These are phyloP conservation scores for Monosporascus sp. DNA, from an alignment of 2,329 filamentous ascomycete genomes.

Conservation along the genomic window DNA sequence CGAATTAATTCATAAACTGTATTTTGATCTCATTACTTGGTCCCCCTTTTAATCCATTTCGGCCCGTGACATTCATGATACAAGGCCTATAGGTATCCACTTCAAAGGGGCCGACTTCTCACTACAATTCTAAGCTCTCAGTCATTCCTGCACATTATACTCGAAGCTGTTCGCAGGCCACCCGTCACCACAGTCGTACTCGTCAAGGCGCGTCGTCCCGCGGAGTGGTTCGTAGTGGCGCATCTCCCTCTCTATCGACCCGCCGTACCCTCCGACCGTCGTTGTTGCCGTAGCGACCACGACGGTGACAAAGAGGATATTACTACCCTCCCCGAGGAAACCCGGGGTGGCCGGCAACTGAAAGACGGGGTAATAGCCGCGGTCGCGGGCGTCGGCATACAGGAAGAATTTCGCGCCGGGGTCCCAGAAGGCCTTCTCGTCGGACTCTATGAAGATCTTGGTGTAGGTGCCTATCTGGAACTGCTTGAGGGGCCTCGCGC, in stretches of 20 bases:
- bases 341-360: conserved; percentile 55
- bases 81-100: too few relatives aligned
- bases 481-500: conserved; percentile 54
- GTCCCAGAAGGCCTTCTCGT: conserved; percentile 61
- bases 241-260: conserved; percentile 10
- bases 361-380: conserved; percentile 51
- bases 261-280: conserved; percentile 15
- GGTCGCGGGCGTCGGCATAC: conserved; percentile 36
- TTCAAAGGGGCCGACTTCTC: too few relatives aligned
- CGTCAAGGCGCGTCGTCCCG: conserved; percentile 28
- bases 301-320: conserved; percentile 62
- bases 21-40: too few relatives aligned
- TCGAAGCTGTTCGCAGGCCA: conserved; percentile 33
- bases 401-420: conserved; percentile 38
- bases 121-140: too few relatives aligned
- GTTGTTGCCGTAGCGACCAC: conserved; percentile 36
- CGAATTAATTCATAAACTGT: too few relatives aligned
- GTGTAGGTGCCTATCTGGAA: conserved; percentile 69
- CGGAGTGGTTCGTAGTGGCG: conserved; percentile 24
- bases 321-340: conserved; percentile 55
- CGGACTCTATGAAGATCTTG: conserved; percentile 67
- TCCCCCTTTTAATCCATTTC: too few relatives aligned
- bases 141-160: conserved; percentile 14
- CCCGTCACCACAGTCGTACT: conserved; percentile 30
- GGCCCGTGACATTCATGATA: too few relatives aligned